These are phyloP conservation scores for Phoma sp. DNA, from an alignment of 2,329 filamentous ascomycete genomes.

Conservation along the genomic window DNA sequence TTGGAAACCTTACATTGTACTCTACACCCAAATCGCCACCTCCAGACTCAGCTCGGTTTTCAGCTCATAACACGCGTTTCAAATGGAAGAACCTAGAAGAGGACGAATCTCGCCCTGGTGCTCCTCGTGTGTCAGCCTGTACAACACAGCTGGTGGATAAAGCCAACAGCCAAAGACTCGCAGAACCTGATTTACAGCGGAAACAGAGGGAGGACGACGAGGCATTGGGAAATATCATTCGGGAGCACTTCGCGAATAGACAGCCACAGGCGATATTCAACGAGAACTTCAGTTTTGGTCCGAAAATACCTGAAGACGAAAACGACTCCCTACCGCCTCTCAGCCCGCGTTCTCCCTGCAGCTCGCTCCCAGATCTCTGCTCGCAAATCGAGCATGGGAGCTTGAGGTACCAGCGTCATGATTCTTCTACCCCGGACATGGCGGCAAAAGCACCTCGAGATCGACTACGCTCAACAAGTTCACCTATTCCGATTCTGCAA, in stretches of 20 bases:
- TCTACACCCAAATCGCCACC: background rate
- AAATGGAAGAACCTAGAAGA: background rate
- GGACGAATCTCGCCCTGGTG: background rate
- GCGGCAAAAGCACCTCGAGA: background rate
- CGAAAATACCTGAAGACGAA: background rate
- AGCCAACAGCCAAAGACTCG: background rate
- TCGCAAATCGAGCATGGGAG: background rate
- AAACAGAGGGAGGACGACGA: background rate
- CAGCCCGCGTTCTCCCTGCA: background rate
- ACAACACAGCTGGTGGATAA: background rate
- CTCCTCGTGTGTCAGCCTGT: background rate
- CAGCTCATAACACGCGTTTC: background rate
- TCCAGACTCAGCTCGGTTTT: background rate
- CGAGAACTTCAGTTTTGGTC: slow-evolving; percentile 6
- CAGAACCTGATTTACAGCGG: background rate
- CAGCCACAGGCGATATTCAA: background rate
- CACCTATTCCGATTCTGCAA: background rate
- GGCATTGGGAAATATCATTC: background rate
- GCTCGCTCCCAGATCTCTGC: background rate
- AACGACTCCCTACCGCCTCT: background rate
- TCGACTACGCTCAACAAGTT: background rate
- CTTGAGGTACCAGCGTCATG: slow-evolving; percentile 1
- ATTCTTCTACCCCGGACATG: background rate
- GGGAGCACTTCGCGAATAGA: background rate
- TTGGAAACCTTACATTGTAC: background rate